Conservation (phyloP, 192 early-diverging fungal genomes). For the Spinellus fusiger region DNA sequence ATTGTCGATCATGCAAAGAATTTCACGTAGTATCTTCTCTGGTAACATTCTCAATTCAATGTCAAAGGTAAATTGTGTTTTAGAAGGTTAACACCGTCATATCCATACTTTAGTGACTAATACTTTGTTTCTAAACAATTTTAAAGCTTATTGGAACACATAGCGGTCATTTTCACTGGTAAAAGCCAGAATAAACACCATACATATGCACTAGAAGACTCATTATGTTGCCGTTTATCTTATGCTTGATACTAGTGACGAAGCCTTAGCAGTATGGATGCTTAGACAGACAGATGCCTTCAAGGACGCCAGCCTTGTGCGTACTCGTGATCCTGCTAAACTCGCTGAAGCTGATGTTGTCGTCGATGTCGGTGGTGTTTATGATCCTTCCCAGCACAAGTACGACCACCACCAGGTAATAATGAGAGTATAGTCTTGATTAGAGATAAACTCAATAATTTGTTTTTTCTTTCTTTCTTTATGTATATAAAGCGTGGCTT, state of each 20-base stretch:
- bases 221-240: neutral
- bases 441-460: neutral
- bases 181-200: neutral
- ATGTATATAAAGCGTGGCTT: constrained; percentile 61
- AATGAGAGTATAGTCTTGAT: neutral
- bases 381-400: constrained; percentile 65
- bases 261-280: constrained; percentile 88
- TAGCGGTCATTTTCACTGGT: constrained; percentile 76
- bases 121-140: too few species aligned
- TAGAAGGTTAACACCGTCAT: too few species aligned
- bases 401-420: constrained; percentile 87
- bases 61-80: too few species aligned
- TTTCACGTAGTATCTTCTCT: too few species aligned
- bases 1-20: too few species aligned
- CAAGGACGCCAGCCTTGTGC: constrained; percentile 61
- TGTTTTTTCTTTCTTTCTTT: neutral
- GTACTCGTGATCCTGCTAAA: constrained; percentile 77
- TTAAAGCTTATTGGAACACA: constrained; percentile 66
- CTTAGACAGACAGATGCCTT: constrained; percentile 59
- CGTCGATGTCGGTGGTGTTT: constrained; percentile 92
- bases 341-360: constrained; percentile 79
- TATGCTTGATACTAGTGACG: constrained; percentile 51
- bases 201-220: neutral
- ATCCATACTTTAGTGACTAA: too few species aligned
- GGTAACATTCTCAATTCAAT: too few species aligned